Conservation (phyloP, 1,139 yeast species). For the Diutina pseudorugosa region DNA sequence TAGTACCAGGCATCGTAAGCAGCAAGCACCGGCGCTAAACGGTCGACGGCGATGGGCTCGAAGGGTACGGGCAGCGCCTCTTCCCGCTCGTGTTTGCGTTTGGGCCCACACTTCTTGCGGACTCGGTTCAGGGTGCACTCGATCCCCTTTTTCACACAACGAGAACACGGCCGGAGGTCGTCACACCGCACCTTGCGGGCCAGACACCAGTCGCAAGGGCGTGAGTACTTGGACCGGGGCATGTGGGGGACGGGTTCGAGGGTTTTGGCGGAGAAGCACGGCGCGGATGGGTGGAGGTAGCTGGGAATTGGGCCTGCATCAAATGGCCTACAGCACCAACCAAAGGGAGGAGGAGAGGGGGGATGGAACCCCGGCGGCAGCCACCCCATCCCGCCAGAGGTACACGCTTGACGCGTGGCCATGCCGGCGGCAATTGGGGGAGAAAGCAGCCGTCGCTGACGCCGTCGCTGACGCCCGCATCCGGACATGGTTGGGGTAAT, state of each 20-base stretch:
- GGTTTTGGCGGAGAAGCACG: not conserved
- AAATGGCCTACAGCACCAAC: no score
- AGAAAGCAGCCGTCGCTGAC: no score
- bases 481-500: no score
- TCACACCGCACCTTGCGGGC: constrained; percentile 12
- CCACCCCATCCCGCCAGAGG: no score
- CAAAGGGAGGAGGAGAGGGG: no score
- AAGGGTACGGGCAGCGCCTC: not conserved
- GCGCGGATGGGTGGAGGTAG: not conserved
- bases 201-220: constrained; percentile 13
- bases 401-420: no score
- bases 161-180: constrained; percentile 7
- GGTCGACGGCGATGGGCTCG: not conserved
- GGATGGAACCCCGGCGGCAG: no score
- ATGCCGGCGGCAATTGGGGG: no score
- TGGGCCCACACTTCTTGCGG: constrained; percentile 11
- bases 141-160: constrained; percentile 6
- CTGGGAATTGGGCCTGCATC: no score
- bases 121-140: constrained; percentile 11
- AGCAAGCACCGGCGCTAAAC: not conserved
- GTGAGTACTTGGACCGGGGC: constrained; percentile 9
- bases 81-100: constrained; percentile 3
- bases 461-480: no score
- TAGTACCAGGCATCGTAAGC: not conserved
- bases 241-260: not conserved